Evolutionary conservation across 129 eudicot genomes (phyloP).

Genomic region (Chrysanthemum lavandulifolium): DNA sequence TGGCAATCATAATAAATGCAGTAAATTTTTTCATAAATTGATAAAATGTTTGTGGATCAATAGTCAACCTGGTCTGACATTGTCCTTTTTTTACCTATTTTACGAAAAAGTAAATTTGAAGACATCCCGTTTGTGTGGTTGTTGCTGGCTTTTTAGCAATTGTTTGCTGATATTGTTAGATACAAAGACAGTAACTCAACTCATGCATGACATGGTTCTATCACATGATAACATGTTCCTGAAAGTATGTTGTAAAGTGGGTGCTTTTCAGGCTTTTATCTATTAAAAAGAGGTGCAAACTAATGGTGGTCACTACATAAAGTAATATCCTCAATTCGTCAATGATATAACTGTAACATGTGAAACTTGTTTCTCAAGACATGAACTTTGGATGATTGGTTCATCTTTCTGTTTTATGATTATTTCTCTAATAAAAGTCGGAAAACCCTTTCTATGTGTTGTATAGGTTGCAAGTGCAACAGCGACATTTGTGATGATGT

Average conservation of each 20-base stretch:
- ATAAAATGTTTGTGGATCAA: no score
- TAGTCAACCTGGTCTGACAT: no score
- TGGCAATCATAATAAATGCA: no score
- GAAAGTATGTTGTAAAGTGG: neutral
- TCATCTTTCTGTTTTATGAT: neutral
- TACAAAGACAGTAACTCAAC: neutral
- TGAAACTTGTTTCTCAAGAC: neutral
- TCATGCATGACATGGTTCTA: slow-evolving; percentile 5
- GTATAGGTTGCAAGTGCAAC: slow-evolving; percentile 98
- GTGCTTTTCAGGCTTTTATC: neutral
- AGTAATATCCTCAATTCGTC: neutral
- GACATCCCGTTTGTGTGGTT: no score
- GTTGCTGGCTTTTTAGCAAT: no score
- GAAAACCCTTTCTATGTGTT: neutral
- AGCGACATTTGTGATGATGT: slow-evolving; percentile 97
- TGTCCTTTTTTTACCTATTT: no score
- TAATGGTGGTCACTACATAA: neutral
- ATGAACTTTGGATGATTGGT: neutral
- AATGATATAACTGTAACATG: slow-evolving; percentile 1
- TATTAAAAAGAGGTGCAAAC: neutral
- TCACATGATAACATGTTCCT: slow-evolving; percentile 8
- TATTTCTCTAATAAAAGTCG: neutral
- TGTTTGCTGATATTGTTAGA: no score
- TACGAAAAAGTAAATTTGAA: no score
- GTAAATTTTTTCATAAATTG: no score